Conservation (phyloP, 345 rosid genomes). For the Salix dunnii region DNA sequence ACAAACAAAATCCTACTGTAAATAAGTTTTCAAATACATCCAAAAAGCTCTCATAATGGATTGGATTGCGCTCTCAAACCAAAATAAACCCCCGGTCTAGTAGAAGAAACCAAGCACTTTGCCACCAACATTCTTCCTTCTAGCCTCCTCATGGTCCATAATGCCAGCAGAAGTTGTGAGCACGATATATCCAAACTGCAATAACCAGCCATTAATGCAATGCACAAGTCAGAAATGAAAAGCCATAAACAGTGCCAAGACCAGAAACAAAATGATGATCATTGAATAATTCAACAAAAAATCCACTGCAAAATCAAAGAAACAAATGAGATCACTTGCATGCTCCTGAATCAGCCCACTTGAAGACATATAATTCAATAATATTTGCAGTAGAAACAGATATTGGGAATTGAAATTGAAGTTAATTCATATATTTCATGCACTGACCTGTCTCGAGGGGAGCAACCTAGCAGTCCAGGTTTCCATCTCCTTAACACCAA, state of each 20-base stretch:
- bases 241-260: background rate
- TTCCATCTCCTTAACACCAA: slow-evolving; percentile 34
- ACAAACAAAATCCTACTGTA: slow-evolving; percentile 2
- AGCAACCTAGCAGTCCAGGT: slow-evolving; percentile 35
- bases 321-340: background rate
- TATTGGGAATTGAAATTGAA: background rate
- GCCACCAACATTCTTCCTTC: slow-evolving; percentile 38
- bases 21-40: slow-evolving; percentile 12
- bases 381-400: background rate
- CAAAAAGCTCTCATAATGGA: background rate
- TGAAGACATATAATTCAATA: background rate
- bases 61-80: background rate
- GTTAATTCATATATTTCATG: background rate
- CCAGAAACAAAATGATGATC: too few species aligned
- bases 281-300: background rate
- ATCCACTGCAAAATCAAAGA: background rate
- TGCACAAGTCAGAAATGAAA: background rate
- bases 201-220: background rate
- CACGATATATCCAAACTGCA: slow-evolving; percentile 36
- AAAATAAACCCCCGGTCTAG: slow-evolving; percentile 1
- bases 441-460: slow-evolving; percentile 32
- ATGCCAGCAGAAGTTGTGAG: slow-evolving; percentile 37
- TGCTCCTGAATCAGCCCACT: background rate
- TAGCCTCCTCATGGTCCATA: slow-evolving; percentile 37
- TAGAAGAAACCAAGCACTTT: slow-evolving; percentile 36